Evolutionary conservation across 2,329 filamentous ascomycete genomes (phyloP), one percentile per base, ranked within the genome.

Genomic region (Exophiala aquamarina): DNA sequence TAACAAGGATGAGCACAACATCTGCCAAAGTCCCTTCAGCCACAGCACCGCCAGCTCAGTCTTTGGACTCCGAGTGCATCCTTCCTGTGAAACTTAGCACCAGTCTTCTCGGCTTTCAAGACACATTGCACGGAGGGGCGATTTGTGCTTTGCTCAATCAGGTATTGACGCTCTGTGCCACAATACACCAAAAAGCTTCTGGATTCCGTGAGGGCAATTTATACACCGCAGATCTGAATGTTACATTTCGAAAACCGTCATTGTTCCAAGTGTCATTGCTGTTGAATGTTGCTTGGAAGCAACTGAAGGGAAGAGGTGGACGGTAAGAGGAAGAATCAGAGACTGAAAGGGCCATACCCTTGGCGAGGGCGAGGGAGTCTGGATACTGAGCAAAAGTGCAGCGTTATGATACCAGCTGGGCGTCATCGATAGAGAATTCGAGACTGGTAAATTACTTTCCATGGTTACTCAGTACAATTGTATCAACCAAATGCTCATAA

Each of bases 121-220:
- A 42, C 18, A 42, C 23, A 26, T 9, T 42, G 23, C 40, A 42
- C 40, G 40, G 40, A 8, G 40, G 40, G 3, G 40, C 40, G 23
- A 42, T 42, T 7, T 42, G 40, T 14, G 21, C 40, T 17, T 6
- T 42, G 8, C 28, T 42, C 13, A 26, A 42, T 14, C 40, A 42
- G 28, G 5, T n/a, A 3, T 14, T 42, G 15, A 15, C 8, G 4
- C 28, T 32, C 4, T 42, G 40, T 42, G 40, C 44, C 23, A n/a
- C 6, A 34, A 8, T 8, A 6, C 17, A 34, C 14, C n/a, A 14
- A n/a, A 34, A 34, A 34, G n/a, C 28, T n/a, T 31, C 28, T 9
- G 32, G 17, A 5, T 18, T 8, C 17, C 13, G 8, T 5, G 17
- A 34, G 13, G 32, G 32, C 6, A 34, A 14, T 34, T 8, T 34